A percentile compares a stretch with the other conserved stretches of the same genome.
phyloP scores from a whole-genome alignment of 257 asterid genomes.

The Eustoma russellianum region DNA sequence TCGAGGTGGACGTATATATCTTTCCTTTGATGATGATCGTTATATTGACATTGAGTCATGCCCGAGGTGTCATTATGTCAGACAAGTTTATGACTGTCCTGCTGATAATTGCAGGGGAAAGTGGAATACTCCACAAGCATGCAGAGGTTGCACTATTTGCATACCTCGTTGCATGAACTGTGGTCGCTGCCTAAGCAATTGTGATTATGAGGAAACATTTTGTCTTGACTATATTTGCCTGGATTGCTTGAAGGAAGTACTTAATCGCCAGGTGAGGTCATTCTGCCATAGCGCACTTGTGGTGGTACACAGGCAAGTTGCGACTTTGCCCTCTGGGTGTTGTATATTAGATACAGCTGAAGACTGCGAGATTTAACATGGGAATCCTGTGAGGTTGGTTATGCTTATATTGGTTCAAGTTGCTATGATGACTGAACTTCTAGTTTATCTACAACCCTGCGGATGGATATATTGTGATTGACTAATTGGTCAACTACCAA shows the following conservation, averaged over 20 bases:
- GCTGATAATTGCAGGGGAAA: slow-evolving; percentile 40
- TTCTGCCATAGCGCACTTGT: slow-evolving; percentile 16
- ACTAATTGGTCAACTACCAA: too few species aligned
- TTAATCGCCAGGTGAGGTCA: slow-evolving; percentile 20
- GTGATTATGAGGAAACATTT: slow-evolving; percentile 54
- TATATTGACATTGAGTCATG: slow-evolving; percentile 59
- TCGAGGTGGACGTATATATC: slow-evolving; percentile 30
- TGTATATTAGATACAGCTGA: slow-evolving; percentile 8
- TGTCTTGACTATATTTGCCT: slow-evolving; percentile 33
- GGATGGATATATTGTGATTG: too few species aligned
- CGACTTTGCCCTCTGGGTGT: slow-evolving; percentile 30
- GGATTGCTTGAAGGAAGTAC: slow-evolving; percentile 29
- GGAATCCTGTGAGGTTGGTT: not conserved
- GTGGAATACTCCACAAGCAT: slow-evolving; percentile 22
- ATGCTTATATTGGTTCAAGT: too few species aligned
- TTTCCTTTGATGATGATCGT: slow-evolving; percentile 59
- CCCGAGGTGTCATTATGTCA: slow-evolving; percentile 52
- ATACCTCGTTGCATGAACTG: slow-evolving; percentile 58
- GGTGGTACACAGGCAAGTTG: slow-evolving; percentile 21
- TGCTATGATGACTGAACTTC: too few species aligned
- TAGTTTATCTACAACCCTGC: too few species aligned
- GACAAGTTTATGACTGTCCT: slow-evolving; percentile 74
- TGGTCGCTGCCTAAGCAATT: slow-evolving; percentile 60
- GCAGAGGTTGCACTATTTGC: slow-evolving; percentile 66
- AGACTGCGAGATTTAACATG: not conserved